Conservation (phyloP, 202 grass and related monocot species). For the Carex sylvatica region DNA sequence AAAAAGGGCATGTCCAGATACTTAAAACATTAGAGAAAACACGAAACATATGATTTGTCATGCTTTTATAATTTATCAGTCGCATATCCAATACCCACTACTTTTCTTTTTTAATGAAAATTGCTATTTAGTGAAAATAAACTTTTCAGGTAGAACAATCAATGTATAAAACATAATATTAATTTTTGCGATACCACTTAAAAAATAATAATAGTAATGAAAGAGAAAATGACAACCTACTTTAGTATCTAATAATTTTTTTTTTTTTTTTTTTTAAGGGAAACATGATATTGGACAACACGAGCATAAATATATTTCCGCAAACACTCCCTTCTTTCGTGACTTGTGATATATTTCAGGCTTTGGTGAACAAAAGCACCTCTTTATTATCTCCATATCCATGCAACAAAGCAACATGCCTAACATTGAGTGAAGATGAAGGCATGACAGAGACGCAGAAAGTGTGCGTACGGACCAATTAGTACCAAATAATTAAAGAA, state of each 20-base stretch:
- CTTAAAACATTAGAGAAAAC: too few relatives aligned
- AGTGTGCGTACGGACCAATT: conserved; percentile 18
- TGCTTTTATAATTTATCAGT: too few relatives aligned
- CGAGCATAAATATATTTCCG: background rate
- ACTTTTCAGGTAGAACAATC: too few relatives aligned
- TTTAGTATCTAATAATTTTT: background rate
- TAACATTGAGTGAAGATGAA: conserved; percentile 21
- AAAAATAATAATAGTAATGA: background rate
- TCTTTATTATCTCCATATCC: background rate
- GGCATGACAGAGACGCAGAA: conserved; percentile 14
- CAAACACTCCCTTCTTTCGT: background rate
- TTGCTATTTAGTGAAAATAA: too few relatives aligned
- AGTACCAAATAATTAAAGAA: conserved; percentile 27
- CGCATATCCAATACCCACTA: too few relatives aligned
- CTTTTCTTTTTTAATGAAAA: too few relatives aligned
- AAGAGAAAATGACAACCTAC: background rate
- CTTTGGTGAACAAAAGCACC: background rate
- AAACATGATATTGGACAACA: background rate
- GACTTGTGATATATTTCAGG: background rate
- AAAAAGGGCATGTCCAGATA: background rate
- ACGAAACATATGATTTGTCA: too few relatives aligned
- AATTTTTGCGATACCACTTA: background rate
- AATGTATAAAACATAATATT: too few relatives aligned
- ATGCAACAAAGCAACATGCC: conserved; percentile 4
- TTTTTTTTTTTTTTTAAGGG: background rate